phyloP scores from a whole-genome alignment of 176 grass and related monocot genomes.

The Tillandsia leiboldiana region DNA sequence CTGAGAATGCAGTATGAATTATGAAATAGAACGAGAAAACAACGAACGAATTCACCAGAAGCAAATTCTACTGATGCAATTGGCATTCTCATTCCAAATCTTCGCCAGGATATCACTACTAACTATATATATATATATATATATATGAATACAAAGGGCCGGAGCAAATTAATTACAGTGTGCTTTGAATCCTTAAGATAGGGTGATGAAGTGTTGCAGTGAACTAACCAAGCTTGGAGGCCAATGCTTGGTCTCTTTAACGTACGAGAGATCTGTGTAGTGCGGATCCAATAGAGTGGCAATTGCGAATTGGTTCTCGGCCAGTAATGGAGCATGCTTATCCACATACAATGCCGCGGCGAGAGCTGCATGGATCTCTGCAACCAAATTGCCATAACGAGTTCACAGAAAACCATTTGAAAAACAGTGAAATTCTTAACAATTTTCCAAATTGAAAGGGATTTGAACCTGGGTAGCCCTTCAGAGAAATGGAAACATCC shows the following conservation, averaged over 20 bases:
- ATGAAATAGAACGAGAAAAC: too few relatives aligned
- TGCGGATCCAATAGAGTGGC: slow-evolving; percentile 93
- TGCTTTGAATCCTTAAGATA: slow-evolving; percentile 32
- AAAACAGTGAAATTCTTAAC: neutral
- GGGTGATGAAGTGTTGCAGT: slow-evolving; percentile 67
- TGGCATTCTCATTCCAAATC: neutral
- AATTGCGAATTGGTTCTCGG: slow-evolving; percentile 93
- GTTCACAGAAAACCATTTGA: neutral
- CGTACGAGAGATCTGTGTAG: slow-evolving; percentile 86
- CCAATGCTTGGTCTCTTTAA: slow-evolving; percentile 91
- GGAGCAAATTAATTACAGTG: neutral
- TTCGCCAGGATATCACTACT: neutral
- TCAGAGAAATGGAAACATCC: slow-evolving; percentile 89
- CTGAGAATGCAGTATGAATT: too few relatives aligned
- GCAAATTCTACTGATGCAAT: neutral
- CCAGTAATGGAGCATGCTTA: slow-evolving; percentile 75
- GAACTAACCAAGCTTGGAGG: slow-evolving; percentile 75
- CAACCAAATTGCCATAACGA: neutral
- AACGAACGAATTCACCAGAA: neutral
- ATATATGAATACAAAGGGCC: neutral
- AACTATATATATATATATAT: too few relatives aligned
- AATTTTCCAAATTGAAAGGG: neutral
- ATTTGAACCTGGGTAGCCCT: slow-evolving; percentile 70
- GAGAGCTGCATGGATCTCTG: slow-evolving; percentile 89
- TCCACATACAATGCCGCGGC: slow-evolving; percentile 89